Evolutionary conservation across 1,284 basidiomycete genomes (phyloP).

Genomic region (Pyrrhoderma lamaoense): DNA sequence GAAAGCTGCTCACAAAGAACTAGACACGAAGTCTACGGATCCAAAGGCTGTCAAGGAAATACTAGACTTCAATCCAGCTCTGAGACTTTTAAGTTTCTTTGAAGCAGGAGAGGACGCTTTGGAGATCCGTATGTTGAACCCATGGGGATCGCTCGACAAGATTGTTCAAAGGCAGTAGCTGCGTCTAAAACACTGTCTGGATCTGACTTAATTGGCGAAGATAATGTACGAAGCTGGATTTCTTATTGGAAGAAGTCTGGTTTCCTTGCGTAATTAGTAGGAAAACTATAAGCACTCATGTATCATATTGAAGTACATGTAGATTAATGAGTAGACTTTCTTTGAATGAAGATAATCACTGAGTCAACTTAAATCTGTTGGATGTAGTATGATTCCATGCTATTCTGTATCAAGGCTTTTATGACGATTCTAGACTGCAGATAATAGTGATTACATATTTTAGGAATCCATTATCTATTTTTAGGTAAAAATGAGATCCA

Average conservation of each 20-base stretch:
- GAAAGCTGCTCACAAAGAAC: not conserved
- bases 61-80: constrained; percentile 8
- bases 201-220: not conserved
- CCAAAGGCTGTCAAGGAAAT: not conserved
- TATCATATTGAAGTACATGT: too few species aligned
- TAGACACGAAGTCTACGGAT: not conserved
- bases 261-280: constrained; percentile 7
- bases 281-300: too few species aligned
- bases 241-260: constrained; percentile 8
- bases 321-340: too few species aligned
- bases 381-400: too few species aligned
- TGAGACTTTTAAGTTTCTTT: constrained; percentile 15
- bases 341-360: too few species aligned
- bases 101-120: too few species aligned
- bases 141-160: not conserved
- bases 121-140: not conserved
- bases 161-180: not conserved
- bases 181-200: constrained; percentile 5
- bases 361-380: too few species aligned
- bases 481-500: too few species aligned
- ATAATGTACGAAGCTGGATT: constrained; percentile 7
- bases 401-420: too few species aligned
- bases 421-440: too few species aligned
- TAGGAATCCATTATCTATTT: too few species aligned
- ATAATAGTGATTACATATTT: too few species aligned